Conservation (phyloP, 2,329 filamentous ascomycete genomes). For the Penicillium sp. region DNA sequence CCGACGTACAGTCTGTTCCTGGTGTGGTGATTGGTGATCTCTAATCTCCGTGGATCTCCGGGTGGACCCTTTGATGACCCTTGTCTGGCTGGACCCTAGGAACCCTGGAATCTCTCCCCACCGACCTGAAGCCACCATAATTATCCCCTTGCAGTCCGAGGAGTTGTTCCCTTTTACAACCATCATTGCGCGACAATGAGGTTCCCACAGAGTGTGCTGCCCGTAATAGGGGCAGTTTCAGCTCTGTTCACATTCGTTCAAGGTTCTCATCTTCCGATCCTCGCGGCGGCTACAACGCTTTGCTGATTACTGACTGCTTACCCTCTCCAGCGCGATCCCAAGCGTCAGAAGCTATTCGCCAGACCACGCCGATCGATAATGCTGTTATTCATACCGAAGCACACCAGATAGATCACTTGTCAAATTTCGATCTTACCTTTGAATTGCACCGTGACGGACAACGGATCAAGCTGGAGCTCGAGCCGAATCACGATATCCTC, state of each 20-base stretch:
- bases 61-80: constrained; percentile 16
- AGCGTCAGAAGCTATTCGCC: constrained; percentile 74
- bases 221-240: constrained; percentile 23
- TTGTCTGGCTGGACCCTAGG: constrained; percentile 20
- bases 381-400: constrained; percentile 77
- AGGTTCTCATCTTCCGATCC: constrained; percentile 15
- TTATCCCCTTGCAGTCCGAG: background rate
- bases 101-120: constrained; percentile 15
- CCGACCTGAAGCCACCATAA: constrained; percentile 12
- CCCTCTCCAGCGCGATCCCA: constrained; percentile 65
- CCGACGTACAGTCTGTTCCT: too few species aligned
- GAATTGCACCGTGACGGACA: constrained; percentile 68
- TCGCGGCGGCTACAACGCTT: background rate
- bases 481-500: constrained; percentile 90
- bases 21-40: background rate
- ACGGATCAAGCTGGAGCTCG: constrained; percentile 75
- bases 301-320: constrained; percentile 1
- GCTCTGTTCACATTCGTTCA: constrained; percentile 20
- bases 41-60: constrained; percentile 9
- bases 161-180: background rate
- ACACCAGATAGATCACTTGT: constrained; percentile 76
- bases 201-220: constrained; percentile 22
- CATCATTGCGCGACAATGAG: constrained; percentile 24
- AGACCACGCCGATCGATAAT: constrained; percentile 73
- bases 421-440: constrained; percentile 84